Evolutionary conservation across 768 basidiomycete genomes (phyloP).

Genomic region (Amanita molliuscula): DNA sequence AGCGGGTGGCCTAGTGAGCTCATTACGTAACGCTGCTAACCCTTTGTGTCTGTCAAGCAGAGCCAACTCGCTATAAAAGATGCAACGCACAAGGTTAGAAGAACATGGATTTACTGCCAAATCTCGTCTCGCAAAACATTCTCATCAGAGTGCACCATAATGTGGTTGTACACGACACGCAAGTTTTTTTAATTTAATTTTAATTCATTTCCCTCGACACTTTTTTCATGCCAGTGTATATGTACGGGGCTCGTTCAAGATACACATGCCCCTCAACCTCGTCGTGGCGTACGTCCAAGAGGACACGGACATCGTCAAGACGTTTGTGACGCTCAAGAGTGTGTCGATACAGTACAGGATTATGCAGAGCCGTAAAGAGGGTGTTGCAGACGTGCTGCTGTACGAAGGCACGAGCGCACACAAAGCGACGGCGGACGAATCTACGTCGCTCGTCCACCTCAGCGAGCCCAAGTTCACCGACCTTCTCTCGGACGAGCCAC

Average conservation of each 20-base stretch:
- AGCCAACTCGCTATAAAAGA: not conserved
- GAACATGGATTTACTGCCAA: not conserved
- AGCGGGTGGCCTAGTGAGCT: not conserved
- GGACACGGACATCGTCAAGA: not conserved
- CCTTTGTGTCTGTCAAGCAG: not conserved
- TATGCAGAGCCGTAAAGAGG: not conserved
- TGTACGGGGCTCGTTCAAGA: not conserved
- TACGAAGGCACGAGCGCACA: not conserved
- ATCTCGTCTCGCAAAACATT: slow-evolving; percentile 1
- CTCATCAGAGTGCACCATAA: not conserved
- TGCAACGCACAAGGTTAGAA: not conserved
- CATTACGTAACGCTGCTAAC: not conserved
- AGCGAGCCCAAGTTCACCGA: not conserved
- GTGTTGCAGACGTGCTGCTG: not conserved
- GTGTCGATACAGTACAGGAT: slow-evolving; percentile 1
- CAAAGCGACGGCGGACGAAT: not conserved
- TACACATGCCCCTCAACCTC: not conserved
- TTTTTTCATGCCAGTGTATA: not conserved
- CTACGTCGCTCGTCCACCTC: not conserved
- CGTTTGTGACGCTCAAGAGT: not conserved
- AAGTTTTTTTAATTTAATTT: too few relatives aligned
- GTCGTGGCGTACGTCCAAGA: not conserved
- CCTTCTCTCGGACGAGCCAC: not conserved
- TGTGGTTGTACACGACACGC: not conserved
- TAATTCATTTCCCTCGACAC: too few relatives aligned